Base-by-base conservation (phyloP, 257 asterid species). In the Handroanthus guayacan region DNA sequence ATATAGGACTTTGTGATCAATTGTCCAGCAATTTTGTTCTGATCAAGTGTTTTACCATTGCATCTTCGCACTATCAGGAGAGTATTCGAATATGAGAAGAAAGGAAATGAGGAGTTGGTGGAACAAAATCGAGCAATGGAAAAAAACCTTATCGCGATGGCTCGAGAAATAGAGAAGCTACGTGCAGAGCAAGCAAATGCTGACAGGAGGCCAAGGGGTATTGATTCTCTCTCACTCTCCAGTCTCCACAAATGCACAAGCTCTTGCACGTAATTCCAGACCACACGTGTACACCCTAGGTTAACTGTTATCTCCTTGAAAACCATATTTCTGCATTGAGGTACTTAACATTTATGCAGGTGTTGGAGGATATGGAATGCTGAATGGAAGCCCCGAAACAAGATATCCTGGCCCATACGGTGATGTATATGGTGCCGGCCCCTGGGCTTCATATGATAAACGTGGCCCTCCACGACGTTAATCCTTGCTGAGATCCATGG, bases 81-180 rank as follows among this genome's bases (percentile, higher is more conserved):
- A 78, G 81, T 76, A 9, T 87, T 62, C 20, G 98, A 91, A 62
- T 86, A 82, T 79, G 98, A 92, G 90, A 92, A 92, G 86, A 89
- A 92, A 81, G 87, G 88, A 68, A 92, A 89, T 48, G 90, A 85
- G 69, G 97, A 88, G 73, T 72, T 91, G 75, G 80, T 82, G 66
- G 97, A 88, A 72, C 96, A 91, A 81, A 95, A 89, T 80, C 86
- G 85, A 60, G 73, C 88, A 9, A 75, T 94, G 95, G 95, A 91
- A 88, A 86, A 84, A 54, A 89, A 91, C 85, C 90, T 95, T 34
- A 76, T 91, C 68, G 84, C 92, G 34, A 87, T 90, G 98, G 96
- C 99, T 80, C 95, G 96, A 66, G 98, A 95, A 80, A 83, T 91
- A 39, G 99, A 95, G 83, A 87, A 86, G 81, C 83, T 95, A 65